Evolutionary conservation across 2,329 filamentous ascomycete genomes (phyloP).

Genomic region (Myriosclerotinia curreyana): DNA sequence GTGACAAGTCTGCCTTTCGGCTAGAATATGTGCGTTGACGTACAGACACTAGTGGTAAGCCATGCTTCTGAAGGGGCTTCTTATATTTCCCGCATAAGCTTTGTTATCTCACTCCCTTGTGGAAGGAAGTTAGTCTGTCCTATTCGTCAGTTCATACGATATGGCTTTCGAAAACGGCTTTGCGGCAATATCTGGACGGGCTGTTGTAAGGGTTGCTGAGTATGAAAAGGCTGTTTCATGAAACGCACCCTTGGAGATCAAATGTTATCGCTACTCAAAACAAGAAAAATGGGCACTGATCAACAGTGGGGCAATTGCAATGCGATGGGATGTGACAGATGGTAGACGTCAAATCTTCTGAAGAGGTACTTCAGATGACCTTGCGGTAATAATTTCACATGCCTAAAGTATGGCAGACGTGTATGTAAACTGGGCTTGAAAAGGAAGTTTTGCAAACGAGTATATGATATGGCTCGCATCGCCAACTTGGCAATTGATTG

Average conservation of each 20-base stretch:
- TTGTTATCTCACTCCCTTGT: neutral
- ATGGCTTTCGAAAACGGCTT: neutral
- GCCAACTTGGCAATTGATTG: neutral
- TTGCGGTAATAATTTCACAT: neutral
- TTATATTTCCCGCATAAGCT: neutral
- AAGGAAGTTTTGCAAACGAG: neutral
- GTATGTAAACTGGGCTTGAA: neutral
- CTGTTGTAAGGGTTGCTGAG: neutral
- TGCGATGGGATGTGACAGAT: slow-evolving; percentile 6
- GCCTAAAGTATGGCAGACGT: neutral
- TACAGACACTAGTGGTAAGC: neutral
- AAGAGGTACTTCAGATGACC: neutral
- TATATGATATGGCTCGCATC: neutral
- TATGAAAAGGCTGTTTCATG: neutral
- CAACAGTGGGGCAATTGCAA: neutral
- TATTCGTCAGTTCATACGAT: neutral
- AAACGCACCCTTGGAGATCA: neutral
- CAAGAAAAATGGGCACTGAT: neutral
- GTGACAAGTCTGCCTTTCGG: neutral
- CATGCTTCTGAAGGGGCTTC: neutral
- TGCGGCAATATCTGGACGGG: neutral
- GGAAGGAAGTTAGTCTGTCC: neutral
- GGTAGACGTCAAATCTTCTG: neutral
- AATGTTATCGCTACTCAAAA: neutral
- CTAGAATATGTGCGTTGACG: neutral